Base-by-base conservation (phyloP, 129 eudicot genomes). In the Pittosporum tobira region DNA sequence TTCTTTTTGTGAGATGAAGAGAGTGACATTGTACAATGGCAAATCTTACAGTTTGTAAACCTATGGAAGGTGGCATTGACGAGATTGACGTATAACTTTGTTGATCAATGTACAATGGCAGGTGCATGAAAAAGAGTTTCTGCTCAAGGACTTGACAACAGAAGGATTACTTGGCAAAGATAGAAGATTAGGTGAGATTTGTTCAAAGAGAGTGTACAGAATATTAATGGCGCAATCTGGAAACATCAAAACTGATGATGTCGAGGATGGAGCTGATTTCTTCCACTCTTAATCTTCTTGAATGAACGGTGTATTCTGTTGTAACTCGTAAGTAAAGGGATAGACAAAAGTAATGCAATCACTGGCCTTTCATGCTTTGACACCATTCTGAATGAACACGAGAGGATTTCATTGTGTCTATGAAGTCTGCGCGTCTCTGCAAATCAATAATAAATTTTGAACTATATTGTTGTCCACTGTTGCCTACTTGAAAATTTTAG, bases 161-260 rank as follows among this genome's bases (percentile, higher is more conserved):
- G 95, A 86, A 65, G 94, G 89, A 36, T 59, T 81, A 69, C 68
- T 80, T 20, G 94, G 94, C 8, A 84, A 76, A 51, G 82, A 83
- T 45, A 79, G 90, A 78, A 77, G 95, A 74, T 63, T 91, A 58
- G 98, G 95, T n/a, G 85, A 91, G 64, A 57, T 86, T 61, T 91
- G 98, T 63, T 91, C 98, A 3, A 91, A 83, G 77, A 80, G 98
- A 76, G 84, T 91, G n/a, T 91, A 91, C 76, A 69, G 95, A 64
- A 81, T 91, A 69, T 72, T 91, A 58, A 91, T 86, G 95, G 98
- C 98, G 30, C 77, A 83, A 78, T 62, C 44, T 31, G 98, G 90
- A 59, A 78, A 59, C 73, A 83, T 71, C 57, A 73, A 65, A 48
- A 83, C 95, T 1, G 98, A 91, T 16, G 90, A 91, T 16, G 83